phyloP scores from a whole-genome alignment of 2,329 filamentous ascomycete genomes.

The Daldinia sp. region DNA sequence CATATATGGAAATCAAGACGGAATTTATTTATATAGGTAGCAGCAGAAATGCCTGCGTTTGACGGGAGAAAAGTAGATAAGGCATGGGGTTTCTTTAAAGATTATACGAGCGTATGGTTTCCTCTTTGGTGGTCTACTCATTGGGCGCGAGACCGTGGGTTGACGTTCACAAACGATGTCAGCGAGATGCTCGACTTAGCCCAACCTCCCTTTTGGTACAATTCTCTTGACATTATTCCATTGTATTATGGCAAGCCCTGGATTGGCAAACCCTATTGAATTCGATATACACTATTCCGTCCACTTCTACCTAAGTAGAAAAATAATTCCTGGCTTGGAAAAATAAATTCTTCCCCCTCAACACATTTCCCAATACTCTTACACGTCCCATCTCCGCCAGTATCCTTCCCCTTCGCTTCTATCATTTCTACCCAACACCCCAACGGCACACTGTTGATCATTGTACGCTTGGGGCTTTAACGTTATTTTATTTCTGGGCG shows the following conservation, averaged over 20 bases:
- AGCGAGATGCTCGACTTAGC: slow-evolving; percentile 13
- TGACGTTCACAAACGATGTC: slow-evolving; percentile 14
- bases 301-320: slow-evolving; percentile 11
- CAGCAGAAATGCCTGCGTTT: neutral
- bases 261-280: slow-evolving; percentile 1
- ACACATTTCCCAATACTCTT: slow-evolving; percentile 2
- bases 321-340: slow-evolving; percentile 1
- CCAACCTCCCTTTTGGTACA: slow-evolving; percentile 5
- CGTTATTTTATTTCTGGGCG: neutral
- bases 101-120: neutral
- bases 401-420: neutral
- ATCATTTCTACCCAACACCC: neutral
- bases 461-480: slow-evolving; percentile 1
- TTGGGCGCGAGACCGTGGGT: neutral
- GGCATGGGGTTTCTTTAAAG: neutral
- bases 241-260: slow-evolving; percentile 5
- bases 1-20: neutral
- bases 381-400: slow-evolving; percentile 3
- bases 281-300: slow-evolving; percentile 7
- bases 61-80: neutral
- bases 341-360: neutral
- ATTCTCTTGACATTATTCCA: slow-evolving; percentile 6
- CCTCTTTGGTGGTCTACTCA: neutral
- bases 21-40: neutral
- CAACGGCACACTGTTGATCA: neutral